Evolutionary conservation across 202 grass and related monocot species (phyloP).

Genomic region (Dendrocalamus latiflorus): DNA sequence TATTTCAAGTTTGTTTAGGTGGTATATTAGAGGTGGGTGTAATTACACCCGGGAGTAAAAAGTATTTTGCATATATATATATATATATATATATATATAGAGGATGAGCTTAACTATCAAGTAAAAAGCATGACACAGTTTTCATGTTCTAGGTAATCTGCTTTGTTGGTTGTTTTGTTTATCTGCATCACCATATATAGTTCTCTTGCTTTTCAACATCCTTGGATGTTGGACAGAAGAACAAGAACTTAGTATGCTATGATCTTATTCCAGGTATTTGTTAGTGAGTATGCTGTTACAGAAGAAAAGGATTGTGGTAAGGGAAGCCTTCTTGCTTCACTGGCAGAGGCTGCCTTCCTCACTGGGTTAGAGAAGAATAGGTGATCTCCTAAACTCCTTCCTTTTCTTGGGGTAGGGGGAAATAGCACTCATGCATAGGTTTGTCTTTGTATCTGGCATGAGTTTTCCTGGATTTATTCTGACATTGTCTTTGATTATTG

Average conservation of each 20-base stretch:
- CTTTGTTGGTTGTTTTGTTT: too few species aligned
- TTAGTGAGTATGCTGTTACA: constrained; percentile 69
- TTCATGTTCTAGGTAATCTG: too few species aligned
- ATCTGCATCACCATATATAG: too few species aligned
- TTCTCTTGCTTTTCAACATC: too few species aligned
- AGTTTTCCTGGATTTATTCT: not conserved
- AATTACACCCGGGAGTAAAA: too few species aligned
- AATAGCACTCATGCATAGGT: not conserved
- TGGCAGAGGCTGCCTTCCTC: not conserved
- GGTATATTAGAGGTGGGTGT: too few species aligned
- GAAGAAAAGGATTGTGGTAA: constrained; percentile 39
- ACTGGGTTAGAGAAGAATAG: constrained; percentile 58
- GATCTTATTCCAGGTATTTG: constrained; percentile 42
- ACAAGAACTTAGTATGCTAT: not conserved
- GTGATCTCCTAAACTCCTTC: not conserved
- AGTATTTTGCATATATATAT: too few species aligned
- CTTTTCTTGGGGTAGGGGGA: not conserved
- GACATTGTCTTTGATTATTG: not conserved
- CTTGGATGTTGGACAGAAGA: not conserved
- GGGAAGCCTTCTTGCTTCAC: constrained; percentile 49
- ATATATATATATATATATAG: too few species aligned
- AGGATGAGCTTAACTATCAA: too few species aligned
- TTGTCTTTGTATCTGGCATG: not conserved
- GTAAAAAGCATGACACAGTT: too few species aligned
- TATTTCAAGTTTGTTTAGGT: too few species aligned